These are phyloP conservation scores for Glaciozyma martinii DNA, from an alignment of 768 basidiomycete species.

Conservation along the genomic window DNA sequence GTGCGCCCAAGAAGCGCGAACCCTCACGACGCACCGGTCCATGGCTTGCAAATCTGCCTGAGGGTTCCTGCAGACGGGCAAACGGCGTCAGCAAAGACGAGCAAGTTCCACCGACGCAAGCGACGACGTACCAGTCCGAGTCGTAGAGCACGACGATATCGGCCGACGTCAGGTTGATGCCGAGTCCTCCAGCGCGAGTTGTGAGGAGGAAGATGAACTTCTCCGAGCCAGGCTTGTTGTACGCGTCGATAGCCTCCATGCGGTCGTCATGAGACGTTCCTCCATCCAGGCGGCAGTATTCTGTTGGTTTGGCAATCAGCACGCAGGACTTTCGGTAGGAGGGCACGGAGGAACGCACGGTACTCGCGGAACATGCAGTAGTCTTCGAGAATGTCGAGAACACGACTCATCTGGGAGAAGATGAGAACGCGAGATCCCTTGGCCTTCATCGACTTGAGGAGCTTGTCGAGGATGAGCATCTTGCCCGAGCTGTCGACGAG, in stretches of 20 bases:
- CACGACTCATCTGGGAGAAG: conserved; percentile 99
- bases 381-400: conserved; percentile 93
- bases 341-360: conserved; percentile 48
- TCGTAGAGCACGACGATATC: conserved; percentile 94
- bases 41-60: conserved; percentile 98
- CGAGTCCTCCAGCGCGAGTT: conserved; percentile 90
- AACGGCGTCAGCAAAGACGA: neutral
- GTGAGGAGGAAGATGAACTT: conserved; percentile 95
- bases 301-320: conserved; percentile 36
- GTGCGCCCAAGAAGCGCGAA: conserved; percentile 47
- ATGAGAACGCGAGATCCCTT: conserved; percentile 94
- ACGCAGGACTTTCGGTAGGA: conserved; percentile 10
- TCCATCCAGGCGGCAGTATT: conserved; percentile 95
- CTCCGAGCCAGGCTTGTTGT: conserved; percentile 86
- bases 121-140: conserved; percentile 70
- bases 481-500: conserved; percentile 89
- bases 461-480: conserved; percentile 94
- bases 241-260: conserved; percentile 90
- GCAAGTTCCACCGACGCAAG: neutral
- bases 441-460: conserved; percentile 72
- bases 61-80: conserved; percentile 62
- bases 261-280: conserved; percentile 94
- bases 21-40: conserved; percentile 12
- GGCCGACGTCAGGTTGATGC: conserved; percentile 90
- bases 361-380: conserved; percentile 86